Base-by-base conservation (phyloP, 257 asterid genomes). In the Eucommia ulmoides region DNA sequence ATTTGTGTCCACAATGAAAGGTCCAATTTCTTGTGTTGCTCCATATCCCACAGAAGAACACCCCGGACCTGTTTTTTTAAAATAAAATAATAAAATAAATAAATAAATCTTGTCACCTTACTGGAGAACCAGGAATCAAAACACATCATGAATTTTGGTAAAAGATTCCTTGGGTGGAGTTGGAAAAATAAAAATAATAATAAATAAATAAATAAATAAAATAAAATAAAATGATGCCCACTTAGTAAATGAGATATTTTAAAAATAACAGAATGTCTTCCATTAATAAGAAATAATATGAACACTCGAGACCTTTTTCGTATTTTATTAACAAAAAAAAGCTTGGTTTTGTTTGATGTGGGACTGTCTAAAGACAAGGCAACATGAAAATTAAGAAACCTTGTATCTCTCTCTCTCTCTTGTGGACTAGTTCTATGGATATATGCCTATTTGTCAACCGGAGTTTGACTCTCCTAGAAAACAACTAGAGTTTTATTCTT, bases 21-120 rank as follows among this genome's bases (percentile, higher is more conserved):
- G 97, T 55, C 97, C 97, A 58, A 88, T 84, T 58, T 88, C 95
- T 75, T 88, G 95, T 33, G 97, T 81, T 69, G 95, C 97, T 60
- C 97, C 97, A 58, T 88, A 88, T 75, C 95, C 95, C 71, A 81
- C 97, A 50, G 97, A 88, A 22, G 97, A 88, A 65, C 97, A 88
- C 23, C 97, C 97, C 19, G 97, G 97, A 42, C 97, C 97, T 88
- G 67, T n/a, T n/a, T n/a, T n/a, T n/a, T n/a, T n/a, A n/a, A n/a
- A n/a, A n/a, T n/a, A n/a, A n/a, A n/a, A n/a, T n/a, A n/a, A n/a
- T n/a, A n/a, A n/a, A n/a, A 55, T 68, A 71, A 56, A 58, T 45
- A 62, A 19, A 62, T 53, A 19, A 6, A 26, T 19, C 49, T 44
- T 66, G 63, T 68, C 61, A 60, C 60, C 58, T 63, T 55, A 53